Conservation (phyloP, 1,284 basidiomycete species). For the Phellinidium pouzarii region DNA sequence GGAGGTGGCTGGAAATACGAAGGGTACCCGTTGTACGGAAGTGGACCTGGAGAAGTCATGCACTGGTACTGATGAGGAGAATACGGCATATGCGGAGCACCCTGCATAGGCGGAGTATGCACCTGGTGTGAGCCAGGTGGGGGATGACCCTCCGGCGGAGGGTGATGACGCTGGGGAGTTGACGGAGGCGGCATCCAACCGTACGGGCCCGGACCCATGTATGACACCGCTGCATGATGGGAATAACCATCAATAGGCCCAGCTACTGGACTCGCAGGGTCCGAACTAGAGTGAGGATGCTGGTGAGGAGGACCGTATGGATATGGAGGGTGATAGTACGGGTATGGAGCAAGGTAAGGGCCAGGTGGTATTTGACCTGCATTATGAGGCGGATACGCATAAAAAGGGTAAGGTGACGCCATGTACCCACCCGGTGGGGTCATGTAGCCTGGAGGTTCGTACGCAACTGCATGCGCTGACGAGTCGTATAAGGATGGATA, state of each 20-base stretch:
- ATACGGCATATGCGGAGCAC: constrained; percentile 7
- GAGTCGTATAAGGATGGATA: constrained; percentile 67
- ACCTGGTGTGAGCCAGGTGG: constrained; percentile 4
- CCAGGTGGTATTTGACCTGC: constrained; percentile 27
- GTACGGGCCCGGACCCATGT: constrained; percentile 28
- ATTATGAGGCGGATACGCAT: constrained; percentile 26
- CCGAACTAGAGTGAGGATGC: constrained; percentile 27
- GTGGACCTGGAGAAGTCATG: constrained; percentile 8
- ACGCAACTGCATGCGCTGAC: constrained; percentile 35
- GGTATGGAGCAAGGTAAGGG: constrained; percentile 32
- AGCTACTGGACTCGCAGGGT: constrained; percentile 29
- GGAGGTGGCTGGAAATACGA: constrained; percentile 33
- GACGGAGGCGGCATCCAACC: constrained; percentile 29
- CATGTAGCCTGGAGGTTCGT: constrained; percentile 39
- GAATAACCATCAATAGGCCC: constrained; percentile 29
- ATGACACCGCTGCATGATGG: constrained; percentile 24
- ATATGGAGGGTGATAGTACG: constrained; percentile 31
- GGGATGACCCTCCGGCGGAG: not conserved
- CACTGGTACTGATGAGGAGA: constrained; percentile 15
- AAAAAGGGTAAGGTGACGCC: constrained; percentile 26
- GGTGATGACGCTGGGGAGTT: constrained; percentile 11
- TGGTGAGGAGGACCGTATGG: constrained; percentile 26
- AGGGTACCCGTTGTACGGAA: constrained; percentile 17
- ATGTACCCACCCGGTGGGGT: constrained; percentile 30
- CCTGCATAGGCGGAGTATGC: constrained; percentile 4